Percentiles rank a stretch among this genome's conserved stretches.
Evolutionary conservation across 352 stramenopile genomes (phyloP).

Genomic region (Pythium dissimile): DNA sequence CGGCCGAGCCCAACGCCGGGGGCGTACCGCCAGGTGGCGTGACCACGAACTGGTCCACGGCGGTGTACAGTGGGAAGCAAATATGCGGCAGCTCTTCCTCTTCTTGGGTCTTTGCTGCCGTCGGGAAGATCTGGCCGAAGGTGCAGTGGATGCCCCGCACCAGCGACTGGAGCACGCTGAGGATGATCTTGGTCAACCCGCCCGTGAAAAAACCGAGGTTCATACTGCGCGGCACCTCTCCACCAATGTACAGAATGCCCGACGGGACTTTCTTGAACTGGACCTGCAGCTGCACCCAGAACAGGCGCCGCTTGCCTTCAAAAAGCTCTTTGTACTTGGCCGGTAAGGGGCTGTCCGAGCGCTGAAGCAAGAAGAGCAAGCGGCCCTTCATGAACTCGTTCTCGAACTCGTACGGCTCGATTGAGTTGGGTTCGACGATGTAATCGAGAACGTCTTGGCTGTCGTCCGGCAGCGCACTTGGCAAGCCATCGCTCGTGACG

Average conservation of each 20-base stretch:
- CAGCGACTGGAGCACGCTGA: constrained; percentile 50
- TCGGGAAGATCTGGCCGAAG: constrained; percentile 35
- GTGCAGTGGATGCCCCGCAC: constrained; percentile 53
- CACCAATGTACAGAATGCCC: constrained; percentile 60
- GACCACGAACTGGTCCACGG: constrained; percentile 63
- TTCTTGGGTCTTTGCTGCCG: constrained; percentile 12
- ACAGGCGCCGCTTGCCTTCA: constrained; percentile 41
- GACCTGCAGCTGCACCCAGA: constrained; percentile 66
- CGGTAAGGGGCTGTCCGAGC: constrained; percentile 19
- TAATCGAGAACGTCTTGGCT: constrained; percentile 14
- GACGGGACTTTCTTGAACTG: constrained; percentile 59
- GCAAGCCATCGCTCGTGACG: constrained; percentile 10
- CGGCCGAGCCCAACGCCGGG: constrained; percentile 35
- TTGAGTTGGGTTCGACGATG: constrained; percentile 31
- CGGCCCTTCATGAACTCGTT: constrained; percentile 76
- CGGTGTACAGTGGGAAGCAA: constrained; percentile 60
- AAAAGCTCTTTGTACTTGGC: constrained; percentile 34
- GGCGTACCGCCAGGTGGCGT: constrained; percentile 31
- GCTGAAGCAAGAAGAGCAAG: constrained; percentile 64
- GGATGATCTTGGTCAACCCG: constrained; percentile 45
- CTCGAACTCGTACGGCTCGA: constrained; percentile 57
- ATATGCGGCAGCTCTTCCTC: constrained; percentile 65
- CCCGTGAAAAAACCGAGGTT: constrained; percentile 54
- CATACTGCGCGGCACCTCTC: constrained; percentile 52
- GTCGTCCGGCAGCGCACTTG: constrained; percentile 5